Conservation (phyloP, 768 basidiomycete genomes). For the Candolleomyces eurysporus region DNA sequence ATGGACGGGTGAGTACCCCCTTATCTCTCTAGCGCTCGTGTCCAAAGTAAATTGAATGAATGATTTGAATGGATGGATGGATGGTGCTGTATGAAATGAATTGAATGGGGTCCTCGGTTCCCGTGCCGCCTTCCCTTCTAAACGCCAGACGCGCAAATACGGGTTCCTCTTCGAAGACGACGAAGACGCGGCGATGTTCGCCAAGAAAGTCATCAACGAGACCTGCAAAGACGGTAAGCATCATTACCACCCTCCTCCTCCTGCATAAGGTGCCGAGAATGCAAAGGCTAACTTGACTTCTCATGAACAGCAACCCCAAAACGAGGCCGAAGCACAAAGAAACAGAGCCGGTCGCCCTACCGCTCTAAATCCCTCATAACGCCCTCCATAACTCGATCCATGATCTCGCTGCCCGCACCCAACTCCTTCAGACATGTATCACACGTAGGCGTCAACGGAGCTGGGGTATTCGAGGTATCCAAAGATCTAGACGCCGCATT, state of each 20-base stretch:
- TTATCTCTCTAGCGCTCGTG: constrained; percentile 16
- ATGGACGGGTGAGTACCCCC: constrained; percentile 65
- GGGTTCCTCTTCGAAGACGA: constrained; percentile 53
- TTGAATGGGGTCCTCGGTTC: background rate
- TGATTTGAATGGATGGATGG: background rate
- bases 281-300: constrained; percentile 9
- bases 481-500: constrained; percentile 54
- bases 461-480: constrained; percentile 51
- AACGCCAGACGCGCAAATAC: constrained; percentile 44
- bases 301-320: constrained; percentile 19
- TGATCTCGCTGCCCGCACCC: constrained; percentile 58
- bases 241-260: background rate
- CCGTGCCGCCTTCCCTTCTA: constrained; percentile 36
- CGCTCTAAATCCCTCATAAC: constrained; percentile 17
- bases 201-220: constrained; percentile 34
- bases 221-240: constrained; percentile 26
- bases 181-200: constrained; percentile 42
- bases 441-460: constrained; percentile 57
- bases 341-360: constrained; percentile 12
- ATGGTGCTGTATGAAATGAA: background rate
- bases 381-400: constrained; percentile 30
- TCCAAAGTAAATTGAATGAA: constrained; percentile 1
- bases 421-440: constrained; percentile 66
- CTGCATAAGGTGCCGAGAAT: background rate
- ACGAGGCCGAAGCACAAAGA: constrained; percentile 14